A percentile compares a stretch with the other conserved stretches of the same genome.
These are phyloP conservation scores for Scleroderma bovista DNA, from an alignment of 768 basidiomycete species.

Conservation along the genomic window DNA sequence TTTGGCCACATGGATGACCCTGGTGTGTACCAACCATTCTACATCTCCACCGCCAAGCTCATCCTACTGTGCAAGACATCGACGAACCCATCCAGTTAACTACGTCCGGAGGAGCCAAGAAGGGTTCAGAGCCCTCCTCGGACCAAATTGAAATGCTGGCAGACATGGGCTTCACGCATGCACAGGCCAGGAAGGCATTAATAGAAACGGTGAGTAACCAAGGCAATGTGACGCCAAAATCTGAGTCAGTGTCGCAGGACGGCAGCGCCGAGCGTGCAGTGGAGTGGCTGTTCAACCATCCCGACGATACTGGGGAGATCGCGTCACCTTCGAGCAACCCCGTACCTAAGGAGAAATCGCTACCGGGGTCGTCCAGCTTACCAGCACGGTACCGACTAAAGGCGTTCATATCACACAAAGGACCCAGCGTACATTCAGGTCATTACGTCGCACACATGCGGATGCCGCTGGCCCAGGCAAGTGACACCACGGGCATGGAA, in stretches of 20 bases:
- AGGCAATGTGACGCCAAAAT: no score
- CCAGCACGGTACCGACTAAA: conserved; percentile 80
- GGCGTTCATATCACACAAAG: conserved; percentile 97
- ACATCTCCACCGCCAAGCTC: background rate
- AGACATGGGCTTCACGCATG: conserved; percentile 89
- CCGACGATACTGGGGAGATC: conserved; percentile 76
- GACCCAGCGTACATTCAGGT: conserved; percentile 90
- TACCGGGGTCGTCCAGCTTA: conserved; percentile 50
- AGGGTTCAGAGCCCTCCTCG: conserved; percentile 49
- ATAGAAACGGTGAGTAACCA: conserved; percentile 65
- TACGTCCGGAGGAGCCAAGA: conserved; percentile 17
- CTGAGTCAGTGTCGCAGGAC: conserved; percentile 35
- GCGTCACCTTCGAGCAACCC: conserved; percentile 19
- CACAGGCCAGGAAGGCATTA: conserved; percentile 84
- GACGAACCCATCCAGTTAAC: conserved; percentile 61
- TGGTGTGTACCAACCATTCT: conserved; percentile 38
- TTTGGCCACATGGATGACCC: conserved; percentile 94
- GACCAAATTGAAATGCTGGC: conserved; percentile 70
- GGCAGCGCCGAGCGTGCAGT: conserved; percentile 81
- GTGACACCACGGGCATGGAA: conserved; percentile 26
- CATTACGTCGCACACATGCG: conserved; percentile 87
- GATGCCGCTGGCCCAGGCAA: conserved; percentile 4
- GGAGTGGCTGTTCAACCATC: conserved; percentile 95
- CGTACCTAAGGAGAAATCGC: conserved; percentile 17
- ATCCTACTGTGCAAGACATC: conserved; percentile 54